These are phyloP conservation scores for Delonix regia DNA, from an alignment of 306 rosid species.

Conservation along the genomic window DNA sequence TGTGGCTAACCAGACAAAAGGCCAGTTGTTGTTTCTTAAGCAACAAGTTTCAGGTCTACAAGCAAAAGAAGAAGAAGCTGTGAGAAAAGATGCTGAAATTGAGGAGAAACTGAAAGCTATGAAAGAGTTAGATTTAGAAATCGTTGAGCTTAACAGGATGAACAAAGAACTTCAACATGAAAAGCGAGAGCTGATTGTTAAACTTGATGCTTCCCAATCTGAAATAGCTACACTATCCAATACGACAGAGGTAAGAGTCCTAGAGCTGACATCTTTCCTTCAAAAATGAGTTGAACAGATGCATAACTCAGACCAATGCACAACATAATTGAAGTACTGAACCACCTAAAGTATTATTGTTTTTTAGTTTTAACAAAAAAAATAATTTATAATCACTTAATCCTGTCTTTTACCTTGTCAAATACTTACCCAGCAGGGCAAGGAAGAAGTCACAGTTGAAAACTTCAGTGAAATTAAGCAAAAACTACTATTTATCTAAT, in stretches of 20 bases:
- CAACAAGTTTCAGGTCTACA: conserved; percentile 83
- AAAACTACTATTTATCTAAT: conserved; percentile 1
- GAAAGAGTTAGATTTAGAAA: conserved; percentile 71
- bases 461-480: not conserved
- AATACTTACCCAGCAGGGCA: not conserved
- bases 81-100: conserved; percentile 71
- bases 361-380: too few species aligned
- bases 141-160: conserved; percentile 75
- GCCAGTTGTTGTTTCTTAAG: conserved; percentile 87
- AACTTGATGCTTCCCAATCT: conserved; percentile 75
- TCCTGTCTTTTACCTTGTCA: conserved; percentile 10
- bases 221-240: conserved; percentile 59
- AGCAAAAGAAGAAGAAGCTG: conserved; percentile 76
- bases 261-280: conserved; percentile 7
- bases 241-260: conserved; percentile 75
- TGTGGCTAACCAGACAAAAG: conserved; percentile 85
- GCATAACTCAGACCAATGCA: not conserved
- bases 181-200: conserved; percentile 76
- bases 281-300: not conserved
- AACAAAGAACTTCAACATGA: conserved; percentile 87
- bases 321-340: not conserved
- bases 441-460: not conserved
- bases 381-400: too few species aligned
- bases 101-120: conserved; percentile 78
- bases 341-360: too few species aligned